phyloP scores from a whole-genome alignment of 495 filamentous ascomycete genomes.

The Pyrenula aspistea region DNA sequence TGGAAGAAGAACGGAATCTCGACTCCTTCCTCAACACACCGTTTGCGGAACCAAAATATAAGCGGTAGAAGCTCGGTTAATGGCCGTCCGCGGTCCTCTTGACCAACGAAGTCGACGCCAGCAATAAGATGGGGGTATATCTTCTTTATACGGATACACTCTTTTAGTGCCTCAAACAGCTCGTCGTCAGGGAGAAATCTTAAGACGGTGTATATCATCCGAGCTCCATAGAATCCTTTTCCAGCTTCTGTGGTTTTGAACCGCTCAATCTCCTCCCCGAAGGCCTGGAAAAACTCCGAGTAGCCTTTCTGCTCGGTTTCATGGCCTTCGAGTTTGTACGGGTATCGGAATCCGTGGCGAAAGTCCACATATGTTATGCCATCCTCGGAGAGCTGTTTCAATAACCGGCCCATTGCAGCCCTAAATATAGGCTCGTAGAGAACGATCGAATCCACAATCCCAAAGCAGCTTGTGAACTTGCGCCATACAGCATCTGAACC shows the following conservation, averaged over 20 bases:
- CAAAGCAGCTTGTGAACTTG: slow-evolving; percentile 62
- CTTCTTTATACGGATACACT: slow-evolving; percentile 70
- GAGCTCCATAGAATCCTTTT: slow-evolving; percentile 66
- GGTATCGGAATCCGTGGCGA: slow-evolving; percentile 45
- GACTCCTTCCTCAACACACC: slow-evolving; percentile 63
- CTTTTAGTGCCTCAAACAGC: slow-evolving; percentile 68
- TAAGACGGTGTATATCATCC: slow-evolving; percentile 78
- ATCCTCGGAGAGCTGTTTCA: slow-evolving; percentile 58
- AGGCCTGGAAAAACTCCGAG: slow-evolving; percentile 50
- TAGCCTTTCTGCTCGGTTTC: slow-evolving; percentile 51
- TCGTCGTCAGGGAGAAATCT: slow-evolving; percentile 47
- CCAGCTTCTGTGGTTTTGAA: slow-evolving; percentile 65
- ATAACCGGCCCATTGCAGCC: slow-evolving; percentile 53
- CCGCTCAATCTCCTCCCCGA: slow-evolving; percentile 65
- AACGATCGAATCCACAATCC: slow-evolving; percentile 56
- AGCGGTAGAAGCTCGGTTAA: slow-evolving; percentile 68
- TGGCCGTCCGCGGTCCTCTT: slow-evolving; percentile 67
- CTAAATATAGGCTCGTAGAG: slow-evolving; percentile 90
- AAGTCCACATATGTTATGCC: slow-evolving; percentile 72
- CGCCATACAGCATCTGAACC: slow-evolving; percentile 71
- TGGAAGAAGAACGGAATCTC: slow-evolving; percentile 96
- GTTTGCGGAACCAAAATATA: slow-evolving; percentile 85
- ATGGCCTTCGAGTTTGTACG: slow-evolving; percentile 45
- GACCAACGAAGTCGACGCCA: slow-evolving; percentile 81
- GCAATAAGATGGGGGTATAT: slow-evolving; percentile 69